Evolutionary conservation across 176 grass and related monocot genomes (phyloP).

Genomic region (Metroxylon sagu): DNA sequence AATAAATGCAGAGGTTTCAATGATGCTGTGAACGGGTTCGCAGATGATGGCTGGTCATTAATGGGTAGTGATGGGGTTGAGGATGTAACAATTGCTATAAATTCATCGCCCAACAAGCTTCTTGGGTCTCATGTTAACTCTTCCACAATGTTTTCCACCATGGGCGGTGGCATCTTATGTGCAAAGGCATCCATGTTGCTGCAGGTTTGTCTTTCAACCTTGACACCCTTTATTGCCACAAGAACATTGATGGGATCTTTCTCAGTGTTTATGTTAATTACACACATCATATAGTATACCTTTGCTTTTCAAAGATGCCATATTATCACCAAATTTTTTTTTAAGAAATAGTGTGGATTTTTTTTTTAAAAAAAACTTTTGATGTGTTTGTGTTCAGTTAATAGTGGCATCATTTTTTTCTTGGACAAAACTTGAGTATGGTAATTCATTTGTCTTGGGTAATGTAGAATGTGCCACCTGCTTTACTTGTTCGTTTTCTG

Average conservation of each 20-base stretch:
- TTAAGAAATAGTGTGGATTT: no score
- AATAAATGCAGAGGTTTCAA: constrained; percentile 74
- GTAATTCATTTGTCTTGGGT: constrained; percentile 2
- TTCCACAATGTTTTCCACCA: constrained; percentile 49
- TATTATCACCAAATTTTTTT: no score
- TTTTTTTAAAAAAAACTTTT: no score
- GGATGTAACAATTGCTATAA: constrained; percentile 77
- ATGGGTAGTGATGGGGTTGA: constrained; percentile 67
- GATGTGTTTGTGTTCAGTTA: not conserved
- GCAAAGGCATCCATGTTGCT: constrained; percentile 97
- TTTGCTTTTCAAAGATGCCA: no score
- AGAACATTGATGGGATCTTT: no score
- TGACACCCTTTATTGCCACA: no score
- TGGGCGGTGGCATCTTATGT: constrained; percentile 72
- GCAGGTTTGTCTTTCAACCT: constrained; percentile 32
- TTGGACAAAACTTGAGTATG: no score
- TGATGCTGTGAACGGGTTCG: constrained; percentile 87
- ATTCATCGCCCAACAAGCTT: constrained; percentile 74
- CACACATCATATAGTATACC: no score
- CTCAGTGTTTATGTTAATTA: no score
- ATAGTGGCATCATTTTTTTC: no score
- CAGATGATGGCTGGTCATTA: constrained; percentile 90
- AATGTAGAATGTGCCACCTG: constrained; percentile 86
- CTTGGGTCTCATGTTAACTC: constrained; percentile 43
- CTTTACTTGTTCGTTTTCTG: constrained; percentile 77